These are phyloP conservation scores for Seminavis robusta DNA, from an alignment of 108 stramenopile genomes.

Conservation along the genomic window DNA sequence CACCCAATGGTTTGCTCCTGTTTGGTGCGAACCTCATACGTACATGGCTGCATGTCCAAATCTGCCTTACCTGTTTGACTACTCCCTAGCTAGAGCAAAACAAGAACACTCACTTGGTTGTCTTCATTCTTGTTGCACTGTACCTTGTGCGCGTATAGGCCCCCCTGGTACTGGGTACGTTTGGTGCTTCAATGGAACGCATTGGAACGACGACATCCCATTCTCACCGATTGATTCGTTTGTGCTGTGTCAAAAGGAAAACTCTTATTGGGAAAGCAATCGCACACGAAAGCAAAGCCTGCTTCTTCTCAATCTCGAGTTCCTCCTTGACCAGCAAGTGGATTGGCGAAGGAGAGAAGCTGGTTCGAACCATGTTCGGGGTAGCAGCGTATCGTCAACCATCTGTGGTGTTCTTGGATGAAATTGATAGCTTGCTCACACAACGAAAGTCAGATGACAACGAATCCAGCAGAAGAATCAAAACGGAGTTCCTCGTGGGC, in stretches of 20 bases:
- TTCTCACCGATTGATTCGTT: neutral
- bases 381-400: constrained; percentile 92
- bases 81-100: too few relatives aligned
- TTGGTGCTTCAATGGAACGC: too few relatives aligned
- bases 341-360: constrained; percentile 99
- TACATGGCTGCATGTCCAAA: too few relatives aligned
- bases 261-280: constrained; percentile 99
- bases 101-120: too few relatives aligned
- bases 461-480: constrained; percentile 92
- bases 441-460: constrained; percentile 90
- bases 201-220: neutral
- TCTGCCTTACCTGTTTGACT: too few relatives aligned
- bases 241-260: constrained; percentile 65
- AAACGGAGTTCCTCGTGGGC: constrained; percentile 94
- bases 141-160: too few relatives aligned
- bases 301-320: constrained; percentile 97
- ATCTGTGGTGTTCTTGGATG: constrained; percentile 94
- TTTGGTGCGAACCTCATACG: too few relatives aligned
- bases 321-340: constrained; percentile 98
- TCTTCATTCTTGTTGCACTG: too few relatives aligned
- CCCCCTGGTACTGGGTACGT: too few relatives aligned
- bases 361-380: constrained; percentile 95
- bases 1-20: constrained; percentile 84
- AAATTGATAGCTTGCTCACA: constrained; percentile 93
- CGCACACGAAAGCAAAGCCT: constrained; percentile 94